These are phyloP conservation scores for Xylariaceae sp. DNA, from an alignment of 2,329 filamentous ascomycete genomes.

Conservation along the genomic window DNA sequence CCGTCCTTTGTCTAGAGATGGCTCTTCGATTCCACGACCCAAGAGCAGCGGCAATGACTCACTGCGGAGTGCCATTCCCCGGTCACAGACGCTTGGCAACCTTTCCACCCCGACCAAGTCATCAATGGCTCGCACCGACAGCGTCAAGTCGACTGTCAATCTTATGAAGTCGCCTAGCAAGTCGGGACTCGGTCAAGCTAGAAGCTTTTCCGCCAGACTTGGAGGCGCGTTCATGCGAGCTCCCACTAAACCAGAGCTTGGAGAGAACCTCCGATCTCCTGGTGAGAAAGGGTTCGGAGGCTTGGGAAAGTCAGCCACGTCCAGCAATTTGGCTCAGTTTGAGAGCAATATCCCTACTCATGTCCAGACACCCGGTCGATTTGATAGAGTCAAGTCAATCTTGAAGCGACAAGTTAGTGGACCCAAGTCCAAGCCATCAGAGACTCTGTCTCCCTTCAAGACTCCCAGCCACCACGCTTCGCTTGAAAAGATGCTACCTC, in stretches of 20 bases:
- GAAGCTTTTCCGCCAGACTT: slow-evolving; percentile 49
- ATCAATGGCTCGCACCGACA: slow-evolving; percentile 61
- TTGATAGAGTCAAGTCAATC: slow-evolving; percentile 59
- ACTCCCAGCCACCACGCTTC: slow-evolving; percentile 43
- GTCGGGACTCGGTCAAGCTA: slow-evolving; percentile 37
- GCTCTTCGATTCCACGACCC: slow-evolving; percentile 47
- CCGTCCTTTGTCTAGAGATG: slow-evolving; percentile 54
- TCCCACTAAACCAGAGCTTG: slow-evolving; percentile 40
- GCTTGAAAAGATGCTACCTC: slow-evolving; percentile 52
- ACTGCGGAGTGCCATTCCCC: slow-evolving; percentile 33
- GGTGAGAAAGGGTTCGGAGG: slow-evolving; percentile 27
- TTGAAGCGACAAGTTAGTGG: slow-evolving; percentile 43
- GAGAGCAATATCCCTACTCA: slow-evolving; percentile 33
- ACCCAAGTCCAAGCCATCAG: slow-evolving; percentile 44
- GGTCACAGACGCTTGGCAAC: slow-evolving; percentile 50
- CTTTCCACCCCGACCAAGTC: slow-evolving; percentile 78
- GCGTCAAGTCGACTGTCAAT: slow-evolving; percentile 49
- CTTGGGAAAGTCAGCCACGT: slow-evolving; percentile 51
- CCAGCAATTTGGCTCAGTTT: slow-evolving; percentile 39
- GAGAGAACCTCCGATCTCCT: slow-evolving; percentile 35
- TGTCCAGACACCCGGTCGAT: slow-evolving; percentile 47
- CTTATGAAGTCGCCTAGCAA: slow-evolving; percentile 57
- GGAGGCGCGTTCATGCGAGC: slow-evolving; percentile 34
- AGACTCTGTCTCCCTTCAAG: slow-evolving; percentile 44
- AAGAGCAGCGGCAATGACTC: slow-evolving; percentile 43